phyloP scores from a whole-genome alignment of 2,329 filamentous ascomycete species.

The Davidsoniella virescens region DNA sequence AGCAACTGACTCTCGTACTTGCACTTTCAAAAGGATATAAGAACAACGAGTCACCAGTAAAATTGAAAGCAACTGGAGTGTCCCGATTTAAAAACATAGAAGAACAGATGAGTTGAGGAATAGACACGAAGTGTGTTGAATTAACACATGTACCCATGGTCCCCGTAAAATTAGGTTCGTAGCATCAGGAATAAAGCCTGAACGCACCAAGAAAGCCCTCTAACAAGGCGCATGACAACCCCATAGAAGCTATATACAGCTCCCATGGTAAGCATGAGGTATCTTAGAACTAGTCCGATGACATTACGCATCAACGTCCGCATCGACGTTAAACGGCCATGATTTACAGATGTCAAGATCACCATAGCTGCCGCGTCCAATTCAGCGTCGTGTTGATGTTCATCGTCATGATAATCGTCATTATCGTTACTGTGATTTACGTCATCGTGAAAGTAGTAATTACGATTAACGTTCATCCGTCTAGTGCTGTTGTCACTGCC shows the following conservation, averaged over 20 bases:
- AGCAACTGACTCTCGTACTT: conserved; percentile 1
- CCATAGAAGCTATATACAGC: conserved; percentile 13
- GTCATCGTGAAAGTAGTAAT: neutral
- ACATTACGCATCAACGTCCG: too few species aligned
- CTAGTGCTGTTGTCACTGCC: conserved; percentile 8
- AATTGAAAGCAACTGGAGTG: neutral
- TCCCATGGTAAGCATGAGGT: conserved; percentile 9
- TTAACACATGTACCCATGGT: neutral
- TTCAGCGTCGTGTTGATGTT: too few species aligned
- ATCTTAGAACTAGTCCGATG: conserved; percentile 10
- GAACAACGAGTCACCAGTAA: neutral
- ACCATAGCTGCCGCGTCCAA: too few species aligned
- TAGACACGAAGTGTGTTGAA: too few species aligned
- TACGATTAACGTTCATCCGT: neutral
- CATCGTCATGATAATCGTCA: too few species aligned
- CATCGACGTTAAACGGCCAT: too few species aligned
- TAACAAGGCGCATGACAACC: conserved; percentile 9
- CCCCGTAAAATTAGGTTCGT: conserved; percentile 3
- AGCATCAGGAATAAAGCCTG: conserved; percentile 10
- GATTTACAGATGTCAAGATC: too few species aligned
- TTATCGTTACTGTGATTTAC: too few species aligned
- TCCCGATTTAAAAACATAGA: neutral
- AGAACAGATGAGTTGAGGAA: neutral
- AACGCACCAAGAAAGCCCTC: conserved; percentile 13
- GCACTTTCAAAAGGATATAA: neutral